phyloP scores from a whole-genome alignment of 2,329 filamentous ascomycete species.

The Colletotrichum destructivum region DNA sequence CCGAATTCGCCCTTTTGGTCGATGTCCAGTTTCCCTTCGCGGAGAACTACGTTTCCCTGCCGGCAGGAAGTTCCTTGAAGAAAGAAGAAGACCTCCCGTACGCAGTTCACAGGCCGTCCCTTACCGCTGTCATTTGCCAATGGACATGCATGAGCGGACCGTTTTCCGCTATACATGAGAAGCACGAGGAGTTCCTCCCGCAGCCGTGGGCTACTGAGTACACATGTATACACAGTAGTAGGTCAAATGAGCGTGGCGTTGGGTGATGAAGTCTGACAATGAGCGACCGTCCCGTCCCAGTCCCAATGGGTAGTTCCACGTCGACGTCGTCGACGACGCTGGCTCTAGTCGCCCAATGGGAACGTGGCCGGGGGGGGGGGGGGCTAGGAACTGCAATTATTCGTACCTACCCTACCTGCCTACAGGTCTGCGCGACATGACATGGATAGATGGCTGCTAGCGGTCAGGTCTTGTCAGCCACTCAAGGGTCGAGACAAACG shows the following conservation, averaged over 20 bases:
- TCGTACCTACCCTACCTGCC: neutral
- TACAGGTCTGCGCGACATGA: constrained; percentile 29
- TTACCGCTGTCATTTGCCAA: constrained; percentile 34
- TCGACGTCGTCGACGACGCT: constrained; percentile 30
- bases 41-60: constrained; percentile 5
- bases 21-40: neutral
- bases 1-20: neutral
- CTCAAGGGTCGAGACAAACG: constrained; percentile 1
- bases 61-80: constrained; percentile 34
- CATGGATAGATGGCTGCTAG: constrained; percentile 11
- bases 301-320: constrained; percentile 30
- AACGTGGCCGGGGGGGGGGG: constrained; percentile 29
- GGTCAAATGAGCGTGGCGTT: constrained; percentile 32
- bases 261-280: constrained; percentile 19
- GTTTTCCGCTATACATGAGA: constrained; percentile 42
- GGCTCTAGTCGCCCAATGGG: constrained; percentile 24
- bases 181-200: constrained; percentile 41
- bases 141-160: constrained; percentile 41
- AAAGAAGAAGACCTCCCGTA: constrained; percentile 15
- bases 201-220: constrained; percentile 10
- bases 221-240: neutral
- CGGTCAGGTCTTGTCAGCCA: constrained; percentile 8
- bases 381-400: neutral
- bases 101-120: constrained; percentile 6
- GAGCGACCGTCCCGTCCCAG: constrained; percentile 16